Evolutionary conservation across 139 green algal species (phyloP).

Genomic region (Eudorina sp.): DNA sequence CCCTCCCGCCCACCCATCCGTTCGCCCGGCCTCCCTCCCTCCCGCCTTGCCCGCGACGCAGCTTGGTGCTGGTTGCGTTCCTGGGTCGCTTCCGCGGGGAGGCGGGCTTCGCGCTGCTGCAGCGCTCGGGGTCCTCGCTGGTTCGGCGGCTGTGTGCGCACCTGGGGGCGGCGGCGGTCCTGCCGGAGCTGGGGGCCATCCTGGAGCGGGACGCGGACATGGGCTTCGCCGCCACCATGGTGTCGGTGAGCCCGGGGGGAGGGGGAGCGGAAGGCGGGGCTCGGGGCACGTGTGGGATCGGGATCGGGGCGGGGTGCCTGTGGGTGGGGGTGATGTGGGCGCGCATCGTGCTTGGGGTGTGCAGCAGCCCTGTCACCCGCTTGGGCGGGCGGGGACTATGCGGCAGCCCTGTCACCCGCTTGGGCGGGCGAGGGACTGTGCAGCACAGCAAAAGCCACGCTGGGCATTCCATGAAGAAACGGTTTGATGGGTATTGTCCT

Average conservation of each 20-base stretch:
- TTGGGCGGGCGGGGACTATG: too few relatives aligned
- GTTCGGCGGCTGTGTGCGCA: slow-evolving; percentile 76
- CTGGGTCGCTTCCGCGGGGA: slow-evolving; percentile 76
- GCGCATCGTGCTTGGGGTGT: too few relatives aligned
- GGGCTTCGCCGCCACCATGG: slow-evolving; percentile 85
- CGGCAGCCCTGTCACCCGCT: too few relatives aligned
- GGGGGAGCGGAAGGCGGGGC: not conserved
- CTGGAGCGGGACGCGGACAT: slow-evolving; percentile 85
- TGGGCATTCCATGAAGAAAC: too few relatives aligned
- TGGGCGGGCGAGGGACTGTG: too few relatives aligned
- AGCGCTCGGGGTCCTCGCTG: slow-evolving; percentile 78
- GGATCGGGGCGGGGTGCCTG: not conserved
- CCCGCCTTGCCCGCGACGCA: not conserved
- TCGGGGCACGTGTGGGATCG: too few relatives aligned
- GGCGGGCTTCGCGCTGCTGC: slow-evolving; percentile 66
- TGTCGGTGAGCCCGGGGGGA: slow-evolving; percentile 63
- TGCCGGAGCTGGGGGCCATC: slow-evolving; percentile 74
- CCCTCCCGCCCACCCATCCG: not conserved
- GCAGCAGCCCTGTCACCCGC: too few relatives aligned
- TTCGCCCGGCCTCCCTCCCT: not conserved
- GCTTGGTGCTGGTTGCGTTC: slow-evolving; percentile 70
- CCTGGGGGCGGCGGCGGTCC: slow-evolving; percentile 74
- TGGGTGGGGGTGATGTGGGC: not conserved
- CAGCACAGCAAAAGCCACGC: too few relatives aligned
- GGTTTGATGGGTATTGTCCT: too few relatives aligned